phyloP scores from a whole-genome alignment of 2,329 filamentous ascomycete genomes.

The Fusarium brevicatenulatum region DNA sequence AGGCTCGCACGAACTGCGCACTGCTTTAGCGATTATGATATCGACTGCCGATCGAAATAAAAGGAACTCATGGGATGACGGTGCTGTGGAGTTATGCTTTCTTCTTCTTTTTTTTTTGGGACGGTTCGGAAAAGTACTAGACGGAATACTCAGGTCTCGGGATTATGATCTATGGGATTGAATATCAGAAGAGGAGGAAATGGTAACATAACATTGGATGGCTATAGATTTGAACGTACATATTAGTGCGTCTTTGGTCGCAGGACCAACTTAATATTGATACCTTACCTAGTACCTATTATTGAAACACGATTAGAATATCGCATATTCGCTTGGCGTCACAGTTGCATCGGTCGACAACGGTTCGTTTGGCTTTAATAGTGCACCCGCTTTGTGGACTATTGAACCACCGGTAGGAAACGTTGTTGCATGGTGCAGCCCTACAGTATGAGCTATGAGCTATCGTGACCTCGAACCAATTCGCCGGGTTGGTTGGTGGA shows the following conservation, averaged over 20 bases:
- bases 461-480: constrained; percentile 37
- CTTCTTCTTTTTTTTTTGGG: constrained; percentile 34
- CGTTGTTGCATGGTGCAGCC: constrained; percentile 34
- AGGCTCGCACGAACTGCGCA: constrained; percentile 31
- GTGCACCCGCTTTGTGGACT: constrained; percentile 15
- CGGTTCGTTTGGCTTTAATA: constrained; percentile 9
- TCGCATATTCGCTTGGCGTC: constrained; percentile 7
- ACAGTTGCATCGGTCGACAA: background rate
- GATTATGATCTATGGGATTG: constrained; percentile 34
- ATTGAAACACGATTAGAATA: constrained; percentile 9
- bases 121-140: constrained; percentile 44
- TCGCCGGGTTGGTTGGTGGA: constrained; percentile 38
- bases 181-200: constrained; percentile 35
- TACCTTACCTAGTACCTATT: constrained; percentile 18
- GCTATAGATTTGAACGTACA: constrained; percentile 42
- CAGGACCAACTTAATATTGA: constrained; percentile 36
- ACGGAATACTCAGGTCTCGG: constrained; percentile 38
- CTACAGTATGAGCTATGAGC: constrained; percentile 33
- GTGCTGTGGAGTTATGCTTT: constrained; percentile 41
- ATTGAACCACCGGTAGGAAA: constrained; percentile 3
- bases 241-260: constrained; percentile 35
- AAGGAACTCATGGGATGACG: constrained; percentile 31
- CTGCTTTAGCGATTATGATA: constrained; percentile 39
- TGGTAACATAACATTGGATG: constrained; percentile 26
- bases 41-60: constrained; percentile 41